These are phyloP conservation scores for Withania somnifera DNA, from an alignment of 305 asterid genomes.

Conservation along the genomic window DNA sequence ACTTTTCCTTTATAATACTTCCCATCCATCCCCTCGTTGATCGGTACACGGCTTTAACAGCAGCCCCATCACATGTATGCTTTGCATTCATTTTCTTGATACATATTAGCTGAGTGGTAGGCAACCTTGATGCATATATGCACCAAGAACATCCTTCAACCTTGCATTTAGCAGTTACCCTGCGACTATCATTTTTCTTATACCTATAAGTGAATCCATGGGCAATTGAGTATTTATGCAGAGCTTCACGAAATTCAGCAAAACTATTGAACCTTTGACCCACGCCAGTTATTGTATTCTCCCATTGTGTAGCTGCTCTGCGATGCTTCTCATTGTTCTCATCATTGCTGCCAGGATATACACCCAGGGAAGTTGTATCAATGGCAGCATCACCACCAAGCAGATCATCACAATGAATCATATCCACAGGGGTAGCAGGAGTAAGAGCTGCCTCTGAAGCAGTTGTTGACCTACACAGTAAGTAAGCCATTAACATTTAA, in stretches of 20 bases:
- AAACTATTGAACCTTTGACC: slow-evolving; percentile 17
- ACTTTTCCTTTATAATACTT: slow-evolving; percentile 12
- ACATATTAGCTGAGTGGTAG: slow-evolving; percentile 14
- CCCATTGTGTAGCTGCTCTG: slow-evolving; percentile 12
- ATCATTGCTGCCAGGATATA: not conserved
- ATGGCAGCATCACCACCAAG: not conserved
- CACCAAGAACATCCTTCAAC: slow-evolving; percentile 18
- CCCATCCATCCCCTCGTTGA: slow-evolving; percentile 16
- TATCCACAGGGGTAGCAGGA: slow-evolving; percentile 4
- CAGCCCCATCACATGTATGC: slow-evolving; percentile 11
- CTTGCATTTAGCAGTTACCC: slow-evolving; percentile 15
- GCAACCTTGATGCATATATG: slow-evolving; percentile 14
- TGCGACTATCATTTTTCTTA: slow-evolving; percentile 12
- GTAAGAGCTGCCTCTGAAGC: slow-evolving; percentile 1
- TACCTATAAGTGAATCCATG: slow-evolving; percentile 13
- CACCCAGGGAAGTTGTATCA: not conserved
- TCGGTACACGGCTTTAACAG: slow-evolving; percentile 9
- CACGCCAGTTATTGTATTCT: slow-evolving; percentile 10
- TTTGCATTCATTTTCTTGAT: slow-evolving; percentile 11
- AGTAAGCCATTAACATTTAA: not conserved
- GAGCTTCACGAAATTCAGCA: slow-evolving; percentile 16
- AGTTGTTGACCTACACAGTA: slow-evolving; percentile 10
- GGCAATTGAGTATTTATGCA: slow-evolving; percentile 15
- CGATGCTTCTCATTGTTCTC: not conserved
- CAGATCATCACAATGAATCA: slow-evolving; percentile 1